Base-by-base conservation (phyloP, 768 basidiomycete species). In the Pleurotus djamor region DNA sequence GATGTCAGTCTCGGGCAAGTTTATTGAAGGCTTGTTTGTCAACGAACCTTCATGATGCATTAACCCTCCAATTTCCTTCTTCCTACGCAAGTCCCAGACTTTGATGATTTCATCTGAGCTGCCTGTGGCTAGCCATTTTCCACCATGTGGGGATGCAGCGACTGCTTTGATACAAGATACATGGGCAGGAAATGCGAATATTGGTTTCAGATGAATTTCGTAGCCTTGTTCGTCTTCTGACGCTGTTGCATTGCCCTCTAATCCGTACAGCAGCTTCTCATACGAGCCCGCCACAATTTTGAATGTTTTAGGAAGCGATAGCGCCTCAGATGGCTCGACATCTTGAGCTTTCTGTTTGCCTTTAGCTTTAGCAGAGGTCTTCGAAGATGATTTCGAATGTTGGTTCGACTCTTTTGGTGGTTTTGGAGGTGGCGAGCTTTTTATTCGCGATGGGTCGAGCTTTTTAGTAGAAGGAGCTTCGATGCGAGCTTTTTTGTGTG, bases 111-210 rank as follows among this genome's bases (percentile, higher is more conserved):
- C 97, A 69, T 99, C 97, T n/a, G 91, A 84, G 63, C 93, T 94
- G 5, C 95, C 97, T 0, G 91, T 94, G 6, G 94, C 96, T 13
- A 98, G 80, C 94, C 95, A 98, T 75, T 97, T 98, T 1, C 94
- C 94, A 35, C 95, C 94, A 3, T 83, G 74, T 3, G 94, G 94
- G 0, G 91, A 91, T 0, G 92, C 91, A 2, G 94, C 89, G 34
- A 96, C 89, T 9, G 93, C 85, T 68, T 96, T 95, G 60, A 99
- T 89, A 66, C 87, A 94, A 2, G 92, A 94, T 45, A 96, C 86
- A 69, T 99, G 97, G 0, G 97, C 97, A 33, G 97, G 96, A 74
- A 99, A 99, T 62, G 94, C 92, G 74, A 99, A 99, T 47, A 92
- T 82, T 0, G 97, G 94, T 57, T 86, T 84, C 33, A 96, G 67